A percentile compares a stretch with the other conserved stretches of the same genome.
Conservation (phyloP, 169 alveolate genomes). For the Babesia microti region DNA sequence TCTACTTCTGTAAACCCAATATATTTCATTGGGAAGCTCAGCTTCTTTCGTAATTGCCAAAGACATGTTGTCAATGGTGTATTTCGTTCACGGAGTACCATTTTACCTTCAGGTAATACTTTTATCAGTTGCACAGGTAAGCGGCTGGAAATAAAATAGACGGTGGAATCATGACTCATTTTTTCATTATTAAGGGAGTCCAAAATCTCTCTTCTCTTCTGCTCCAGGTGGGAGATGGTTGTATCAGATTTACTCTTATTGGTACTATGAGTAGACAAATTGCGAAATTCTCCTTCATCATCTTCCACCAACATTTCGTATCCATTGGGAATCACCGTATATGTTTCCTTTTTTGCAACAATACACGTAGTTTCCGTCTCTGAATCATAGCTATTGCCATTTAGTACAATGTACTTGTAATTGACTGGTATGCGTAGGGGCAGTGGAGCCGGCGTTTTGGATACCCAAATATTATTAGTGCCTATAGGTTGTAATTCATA, state of each 20-base stretch:
- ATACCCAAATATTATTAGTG: constrained; percentile 38
- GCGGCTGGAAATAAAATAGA: constrained; percentile 35
- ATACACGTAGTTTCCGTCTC: too few relatives aligned
- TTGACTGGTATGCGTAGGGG: constrained; percentile 28
- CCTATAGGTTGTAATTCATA: constrained; percentile 18
- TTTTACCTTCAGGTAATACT: constrained; percentile 21
- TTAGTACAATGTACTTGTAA: constrained; percentile 39
- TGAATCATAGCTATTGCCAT: too few relatives aligned
- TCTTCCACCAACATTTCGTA: constrained; percentile 47
- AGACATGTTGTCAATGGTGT: constrained; percentile 43
- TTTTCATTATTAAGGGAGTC: constrained; percentile 1
- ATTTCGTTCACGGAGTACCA: constrained; percentile 34
- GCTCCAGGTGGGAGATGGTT: background rate
- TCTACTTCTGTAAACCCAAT: constrained; percentile 7
- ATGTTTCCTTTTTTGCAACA: constrained; percentile 21
- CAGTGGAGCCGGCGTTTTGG: constrained; percentile 33
- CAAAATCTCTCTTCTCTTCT: background rate
- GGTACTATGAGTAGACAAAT: background rate
- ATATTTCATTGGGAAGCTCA: constrained; percentile 24
- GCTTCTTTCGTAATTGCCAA: constrained; percentile 32
- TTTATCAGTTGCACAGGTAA: constrained; percentile 38
- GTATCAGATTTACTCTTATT: background rate
- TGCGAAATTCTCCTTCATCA: constrained; percentile 41
- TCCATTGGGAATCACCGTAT: constrained; percentile 44
- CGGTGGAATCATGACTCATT: constrained; percentile 17